Evolutionary conservation across 2,329 filamentous ascomycete genomes (phyloP).

Genomic region (Neonectria hederae): DNA sequence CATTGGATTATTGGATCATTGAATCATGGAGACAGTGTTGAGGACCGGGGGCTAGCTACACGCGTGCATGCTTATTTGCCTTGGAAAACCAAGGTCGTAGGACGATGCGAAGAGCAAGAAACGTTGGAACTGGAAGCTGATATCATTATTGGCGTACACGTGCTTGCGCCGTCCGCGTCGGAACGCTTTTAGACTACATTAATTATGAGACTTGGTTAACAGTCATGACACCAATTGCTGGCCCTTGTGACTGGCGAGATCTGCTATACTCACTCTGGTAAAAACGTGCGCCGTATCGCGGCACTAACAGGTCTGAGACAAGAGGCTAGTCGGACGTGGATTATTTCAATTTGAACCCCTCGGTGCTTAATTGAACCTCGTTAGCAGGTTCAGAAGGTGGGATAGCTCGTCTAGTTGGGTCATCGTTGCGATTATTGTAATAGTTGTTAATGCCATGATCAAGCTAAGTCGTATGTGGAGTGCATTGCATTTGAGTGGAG

Average conservation of each 20-base stretch:
- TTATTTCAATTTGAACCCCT: background rate
- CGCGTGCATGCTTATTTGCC: background rate
- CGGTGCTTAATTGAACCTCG: constrained; percentile 4
- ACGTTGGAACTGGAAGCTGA: no score
- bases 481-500: background rate
- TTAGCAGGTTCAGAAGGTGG: constrained; percentile 5
- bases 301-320: constrained; percentile 3
- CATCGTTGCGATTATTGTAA: background rate
- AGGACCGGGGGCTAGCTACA: background rate
- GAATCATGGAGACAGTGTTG: background rate
- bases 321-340: constrained; percentile 1
- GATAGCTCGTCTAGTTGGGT: constrained; percentile 7
- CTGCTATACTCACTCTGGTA: background rate
- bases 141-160: background rate
- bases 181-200: background rate
- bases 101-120: background rate
- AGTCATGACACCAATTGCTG: background rate
- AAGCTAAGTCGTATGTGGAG: background rate
- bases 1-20: no score
- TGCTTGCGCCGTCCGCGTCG: background rate
- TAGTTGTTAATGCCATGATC: background rate
- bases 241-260: background rate
- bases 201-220: background rate
- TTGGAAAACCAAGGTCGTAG: background rate
- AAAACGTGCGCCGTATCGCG: background rate